Conservation (phyloP, 257 asterid genomes). For the Phtheirospermum japonicum region DNA sequence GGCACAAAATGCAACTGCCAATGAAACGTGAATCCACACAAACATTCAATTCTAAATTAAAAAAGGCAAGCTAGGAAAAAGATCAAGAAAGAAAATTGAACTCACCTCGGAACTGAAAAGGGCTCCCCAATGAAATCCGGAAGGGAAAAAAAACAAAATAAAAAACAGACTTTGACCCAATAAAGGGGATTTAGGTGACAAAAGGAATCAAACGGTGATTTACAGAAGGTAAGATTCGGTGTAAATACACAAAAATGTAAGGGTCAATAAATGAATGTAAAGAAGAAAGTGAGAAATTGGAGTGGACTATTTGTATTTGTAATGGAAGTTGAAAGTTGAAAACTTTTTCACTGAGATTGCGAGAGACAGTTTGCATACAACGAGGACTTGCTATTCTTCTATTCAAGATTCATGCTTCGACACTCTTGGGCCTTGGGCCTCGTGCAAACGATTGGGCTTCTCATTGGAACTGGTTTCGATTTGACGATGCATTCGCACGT, state of each 20-base stretch:
- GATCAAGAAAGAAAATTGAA: conserved; percentile 19
- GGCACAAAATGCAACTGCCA: too few relatives aligned
- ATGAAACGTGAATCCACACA: neutral
- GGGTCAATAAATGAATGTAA: conserved; percentile 8
- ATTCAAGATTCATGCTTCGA: neutral
- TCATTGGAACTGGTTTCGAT: too few relatives aligned
- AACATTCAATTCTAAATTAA: conserved; percentile 9
- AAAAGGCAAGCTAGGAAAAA: neutral
- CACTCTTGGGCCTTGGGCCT: neutral
- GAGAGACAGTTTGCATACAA: neutral
- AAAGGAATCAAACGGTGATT: conserved; percentile 7
- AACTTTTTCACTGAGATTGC: neutral
- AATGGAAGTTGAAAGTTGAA: conserved; percentile 15
- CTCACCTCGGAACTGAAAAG: conserved; percentile 35
- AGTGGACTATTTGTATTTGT: conserved; percentile 16
- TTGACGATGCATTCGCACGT: too few relatives aligned
- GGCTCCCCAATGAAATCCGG: conserved; percentile 26
- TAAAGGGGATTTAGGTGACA: conserved; percentile 14
- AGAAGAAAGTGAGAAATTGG: neutral
- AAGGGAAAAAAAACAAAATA: neutral
- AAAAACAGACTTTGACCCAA: conserved; percentile 20
- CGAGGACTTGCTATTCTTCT: neutral
- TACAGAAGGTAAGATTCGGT: neutral
- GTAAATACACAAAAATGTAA: neutral
- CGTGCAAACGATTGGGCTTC: neutral